Evolutionary conservation across 2,329 filamentous ascomycete species (phyloP).

Genomic region (Fusarium nurragi): DNA sequence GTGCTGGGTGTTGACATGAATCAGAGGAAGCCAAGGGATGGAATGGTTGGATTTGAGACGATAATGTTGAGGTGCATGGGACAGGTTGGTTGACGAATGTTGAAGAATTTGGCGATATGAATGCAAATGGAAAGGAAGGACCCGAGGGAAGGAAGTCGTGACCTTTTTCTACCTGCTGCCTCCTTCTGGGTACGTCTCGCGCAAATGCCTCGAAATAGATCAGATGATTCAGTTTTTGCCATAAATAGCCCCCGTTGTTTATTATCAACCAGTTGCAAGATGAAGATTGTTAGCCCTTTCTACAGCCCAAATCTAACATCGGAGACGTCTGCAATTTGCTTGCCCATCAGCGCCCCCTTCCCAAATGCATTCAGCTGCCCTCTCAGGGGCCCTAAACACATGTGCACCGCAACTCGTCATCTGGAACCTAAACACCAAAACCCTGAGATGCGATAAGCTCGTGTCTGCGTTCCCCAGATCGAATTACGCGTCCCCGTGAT

Average conservation of each 20-base stretch:
- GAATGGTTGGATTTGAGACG: too few species aligned
- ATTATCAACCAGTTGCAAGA: too few species aligned
- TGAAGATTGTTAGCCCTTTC: too few species aligned
- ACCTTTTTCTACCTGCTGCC: slow-evolving; percentile 21
- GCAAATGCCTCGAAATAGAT: background rate
- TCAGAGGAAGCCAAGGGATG: too few species aligned
- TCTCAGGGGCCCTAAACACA: slow-evolving; percentile 3
- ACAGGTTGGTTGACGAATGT: background rate
- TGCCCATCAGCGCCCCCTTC: background rate
- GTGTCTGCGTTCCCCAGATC: background rate
- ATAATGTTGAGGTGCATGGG: background rate
- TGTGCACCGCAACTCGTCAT: slow-evolving; percentile 13
- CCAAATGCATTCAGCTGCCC: background rate
- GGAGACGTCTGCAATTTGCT: background rate
- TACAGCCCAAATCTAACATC: too few species aligned
- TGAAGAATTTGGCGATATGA: background rate
- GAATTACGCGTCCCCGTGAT: slow-evolving; percentile 10
- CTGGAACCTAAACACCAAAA: background rate
- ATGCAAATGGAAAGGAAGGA: background rate
- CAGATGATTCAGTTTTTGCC: background rate
- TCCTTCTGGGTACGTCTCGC: slow-evolving; percentile 7
- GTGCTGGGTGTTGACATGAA: background rate
- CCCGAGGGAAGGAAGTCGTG: slow-evolving; percentile 1
- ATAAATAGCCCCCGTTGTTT: background rate
- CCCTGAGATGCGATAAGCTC: slow-evolving; percentile 23